phyloP scores from a whole-genome alignment of 148 eudicot genomes.

The Cornus suecica region DNA sequence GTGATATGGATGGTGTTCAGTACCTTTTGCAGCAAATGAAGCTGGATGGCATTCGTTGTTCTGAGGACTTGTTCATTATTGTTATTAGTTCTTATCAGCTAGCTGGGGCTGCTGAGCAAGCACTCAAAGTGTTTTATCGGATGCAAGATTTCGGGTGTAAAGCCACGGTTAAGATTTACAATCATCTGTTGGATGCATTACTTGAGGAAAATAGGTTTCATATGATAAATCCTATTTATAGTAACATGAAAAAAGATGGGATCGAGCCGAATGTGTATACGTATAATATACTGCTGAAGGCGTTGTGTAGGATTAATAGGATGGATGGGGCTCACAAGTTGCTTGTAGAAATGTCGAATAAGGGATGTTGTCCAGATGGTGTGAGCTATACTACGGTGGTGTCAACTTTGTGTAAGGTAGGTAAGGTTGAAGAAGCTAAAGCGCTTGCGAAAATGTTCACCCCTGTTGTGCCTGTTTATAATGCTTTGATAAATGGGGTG shows the following conservation, averaged over 20 bases:
- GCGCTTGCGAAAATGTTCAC: slow-evolving; percentile 47
- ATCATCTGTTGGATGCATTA: slow-evolving; percentile 75
- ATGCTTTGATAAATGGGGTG: slow-evolving; percentile 70
- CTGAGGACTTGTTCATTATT: slow-evolving; percentile 68
- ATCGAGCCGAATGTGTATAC: slow-evolving; percentile 81
- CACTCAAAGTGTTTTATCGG: slow-evolving; percentile 71
- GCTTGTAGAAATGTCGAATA: slow-evolving; percentile 75
- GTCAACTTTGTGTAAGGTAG: slow-evolving; percentile 61
- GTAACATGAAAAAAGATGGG: slow-evolving; percentile 81
- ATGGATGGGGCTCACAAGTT: slow-evolving; percentile 65
- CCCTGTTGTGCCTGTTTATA: slow-evolving; percentile 60
- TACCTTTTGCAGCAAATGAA: slow-evolving; percentile 86
- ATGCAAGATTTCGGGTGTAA: slow-evolving; percentile 66
- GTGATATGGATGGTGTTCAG: slow-evolving; percentile 69
- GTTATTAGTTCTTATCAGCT: slow-evolving; percentile 51
- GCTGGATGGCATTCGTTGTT: slow-evolving; percentile 53
- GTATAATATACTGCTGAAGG: slow-evolving; percentile 82
- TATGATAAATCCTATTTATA: slow-evolving; percentile 61
- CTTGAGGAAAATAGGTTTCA: slow-evolving; percentile 68
- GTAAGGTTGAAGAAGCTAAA: slow-evolving; percentile 66
- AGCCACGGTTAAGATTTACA: slow-evolving; percentile 75
- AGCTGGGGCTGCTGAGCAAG: slow-evolving; percentile 61
- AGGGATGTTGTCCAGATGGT: slow-evolving; percentile 72
- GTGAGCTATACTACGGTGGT: slow-evolving; percentile 80
- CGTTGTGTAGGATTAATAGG: slow-evolving; percentile 72